These are phyloP conservation scores for Lepraria neglecta DNA, from an alignment of 495 filamentous ascomycete species.

Conservation along the genomic window DNA sequence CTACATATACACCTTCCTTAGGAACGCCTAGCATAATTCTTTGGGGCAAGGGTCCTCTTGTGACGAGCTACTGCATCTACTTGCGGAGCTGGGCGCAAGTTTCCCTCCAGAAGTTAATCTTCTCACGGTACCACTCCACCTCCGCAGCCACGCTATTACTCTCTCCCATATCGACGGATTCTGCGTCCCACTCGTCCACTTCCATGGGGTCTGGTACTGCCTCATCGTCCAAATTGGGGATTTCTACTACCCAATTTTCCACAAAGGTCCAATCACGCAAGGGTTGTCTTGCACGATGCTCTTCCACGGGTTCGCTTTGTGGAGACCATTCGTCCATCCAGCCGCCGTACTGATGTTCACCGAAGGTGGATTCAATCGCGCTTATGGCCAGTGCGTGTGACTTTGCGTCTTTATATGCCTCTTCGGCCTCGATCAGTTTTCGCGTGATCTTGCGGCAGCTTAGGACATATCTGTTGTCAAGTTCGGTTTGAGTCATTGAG, in stretches of 20 bases:
- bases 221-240: not conserved
- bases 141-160: constrained; percentile 2
- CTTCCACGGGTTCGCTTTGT: not conserved
- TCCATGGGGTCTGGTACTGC: not conserved
- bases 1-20: too few relatives aligned
- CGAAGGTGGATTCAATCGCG: not conserved
- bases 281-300: too few relatives aligned
- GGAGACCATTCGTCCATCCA: not conserved
- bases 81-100: not conserved
- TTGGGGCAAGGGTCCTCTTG: too few relatives aligned
- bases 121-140: not conserved
- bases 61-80: too few relatives aligned
- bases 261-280: not conserved
- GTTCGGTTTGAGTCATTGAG: not conserved
- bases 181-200: constrained; percentile 2
- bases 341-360: not conserved
- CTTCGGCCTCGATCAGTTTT: not conserved
- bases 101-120: constrained; percentile 13
- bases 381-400: not conserved
- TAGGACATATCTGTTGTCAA: not conserved
- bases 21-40: too few relatives aligned
- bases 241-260: not conserved
- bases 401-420: not conserved
- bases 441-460: not conserved
- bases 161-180: constrained; percentile 1